phyloP scores from a whole-genome alignment of 2,329 filamentous ascomycete species.

The Trichoderma guizhouense region DNA sequence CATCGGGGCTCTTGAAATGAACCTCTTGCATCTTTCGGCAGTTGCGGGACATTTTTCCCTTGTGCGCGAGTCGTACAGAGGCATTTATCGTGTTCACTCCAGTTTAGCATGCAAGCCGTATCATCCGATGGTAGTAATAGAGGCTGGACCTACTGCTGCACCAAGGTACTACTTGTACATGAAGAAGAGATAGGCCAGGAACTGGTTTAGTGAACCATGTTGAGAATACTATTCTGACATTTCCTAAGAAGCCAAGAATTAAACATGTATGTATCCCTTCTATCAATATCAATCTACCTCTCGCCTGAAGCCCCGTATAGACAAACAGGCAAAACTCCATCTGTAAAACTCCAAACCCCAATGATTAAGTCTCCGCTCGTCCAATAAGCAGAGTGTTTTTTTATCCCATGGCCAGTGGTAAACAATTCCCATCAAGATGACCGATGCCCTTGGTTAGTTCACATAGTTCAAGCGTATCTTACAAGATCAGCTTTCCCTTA shows the following conservation, averaged over 20 bases:
- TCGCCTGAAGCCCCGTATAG: neutral
- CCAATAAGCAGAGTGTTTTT: neutral
- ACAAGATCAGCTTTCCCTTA: conserved; percentile 28
- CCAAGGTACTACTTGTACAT: neutral
- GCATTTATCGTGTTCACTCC: neutral
- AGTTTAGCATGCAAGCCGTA: neutral
- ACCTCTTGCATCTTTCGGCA: neutral
- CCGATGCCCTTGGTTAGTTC: neutral
- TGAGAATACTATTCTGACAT: neutral
- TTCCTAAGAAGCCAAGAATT: neutral
- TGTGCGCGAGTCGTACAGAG: neutral
- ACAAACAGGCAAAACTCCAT: neutral
- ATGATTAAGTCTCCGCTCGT: neutral
- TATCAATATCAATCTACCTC: neutral
- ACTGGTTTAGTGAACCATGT: neutral
- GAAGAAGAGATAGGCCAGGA: neutral
- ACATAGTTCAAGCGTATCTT: neutral
- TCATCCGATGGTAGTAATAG: neutral
- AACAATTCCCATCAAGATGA: neutral
- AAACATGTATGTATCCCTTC: neutral
- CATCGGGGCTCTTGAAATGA: neutral
- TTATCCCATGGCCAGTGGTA: neutral
- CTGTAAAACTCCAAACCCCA: conserved; percentile 4
- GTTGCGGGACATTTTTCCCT: neutral
- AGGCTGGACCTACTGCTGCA: too few species aligned